A percentile compares a stretch with the other conserved stretches of the same genome.
These are phyloP conservation scores for Amylocystis lapponica DNA, from an alignment of 768 basidiomycete species.

Conservation along the genomic window DNA sequence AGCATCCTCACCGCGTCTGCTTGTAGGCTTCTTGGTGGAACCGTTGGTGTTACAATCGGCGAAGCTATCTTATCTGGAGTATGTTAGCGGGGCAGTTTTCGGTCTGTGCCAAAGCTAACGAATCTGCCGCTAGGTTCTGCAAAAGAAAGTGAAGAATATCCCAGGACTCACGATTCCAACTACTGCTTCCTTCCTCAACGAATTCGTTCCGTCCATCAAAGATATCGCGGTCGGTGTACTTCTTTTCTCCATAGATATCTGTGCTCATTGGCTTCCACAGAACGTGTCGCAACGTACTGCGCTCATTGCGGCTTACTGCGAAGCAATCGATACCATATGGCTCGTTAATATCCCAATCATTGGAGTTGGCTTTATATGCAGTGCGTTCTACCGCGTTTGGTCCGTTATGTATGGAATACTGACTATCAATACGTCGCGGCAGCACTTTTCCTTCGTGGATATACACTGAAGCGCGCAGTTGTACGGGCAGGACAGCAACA, in stretches of 20 bases:
- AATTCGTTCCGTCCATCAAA: slow-evolving; percentile 41
- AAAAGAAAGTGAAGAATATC: slow-evolving; percentile 33
- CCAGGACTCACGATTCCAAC: slow-evolving; percentile 36
- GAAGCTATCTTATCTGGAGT: slow-evolving; percentile 66
- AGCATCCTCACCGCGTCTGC: too few relatives aligned
- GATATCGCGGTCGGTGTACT: slow-evolving; percentile 32
- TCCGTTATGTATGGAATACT: slow-evolving; percentile 1
- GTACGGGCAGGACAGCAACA: slow-evolving; percentile 32
- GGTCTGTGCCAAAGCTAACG: neutral
- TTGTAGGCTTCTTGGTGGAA: slow-evolving; percentile 63
- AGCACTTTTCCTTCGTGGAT: slow-evolving; percentile 55
- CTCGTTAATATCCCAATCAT: slow-evolving; percentile 54
- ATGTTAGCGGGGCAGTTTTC: slow-evolving; percentile 7
- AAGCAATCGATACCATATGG: slow-evolving; percentile 61
- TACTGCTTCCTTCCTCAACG: slow-evolving; percentile 36
- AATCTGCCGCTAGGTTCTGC: neutral
- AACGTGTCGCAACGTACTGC: slow-evolving; percentile 42
- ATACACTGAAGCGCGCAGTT: slow-evolving; percentile 49
- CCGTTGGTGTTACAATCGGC: slow-evolving; percentile 68
- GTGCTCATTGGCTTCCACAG: slow-evolving; percentile 23
- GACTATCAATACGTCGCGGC: neutral
- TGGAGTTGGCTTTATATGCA: slow-evolving; percentile 43
- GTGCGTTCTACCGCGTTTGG: slow-evolving; percentile 19
- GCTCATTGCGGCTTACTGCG: slow-evolving; percentile 57
- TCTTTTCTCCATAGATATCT: neutral